Evolutionary conservation across 495 filamentous ascomycete genomes (phyloP).

Genomic region (Aspergillus wentii): DNA sequence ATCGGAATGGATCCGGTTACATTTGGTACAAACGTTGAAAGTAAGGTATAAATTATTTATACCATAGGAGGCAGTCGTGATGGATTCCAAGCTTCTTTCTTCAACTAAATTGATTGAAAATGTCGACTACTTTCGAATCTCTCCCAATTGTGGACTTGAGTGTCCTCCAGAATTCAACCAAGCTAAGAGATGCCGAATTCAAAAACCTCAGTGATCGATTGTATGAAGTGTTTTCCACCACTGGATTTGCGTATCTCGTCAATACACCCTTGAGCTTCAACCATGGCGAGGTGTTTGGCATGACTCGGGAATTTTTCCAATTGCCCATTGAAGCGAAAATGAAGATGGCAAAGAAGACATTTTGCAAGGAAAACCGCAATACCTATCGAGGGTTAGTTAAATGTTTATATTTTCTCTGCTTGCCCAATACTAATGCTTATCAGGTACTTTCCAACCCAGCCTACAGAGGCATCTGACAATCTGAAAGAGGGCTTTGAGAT

Average conservation of each 20-base stretch:
- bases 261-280: slow-evolving; percentile 34
- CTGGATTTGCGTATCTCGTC: slow-evolving; percentile 42
- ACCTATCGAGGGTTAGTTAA: slow-evolving; percentile 35
- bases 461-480: slow-evolving; percentile 25
- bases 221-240: slow-evolving; percentile 36
- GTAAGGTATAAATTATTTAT: too few species aligned
- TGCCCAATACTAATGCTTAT: not conserved
- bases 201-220: slow-evolving; percentile 27
- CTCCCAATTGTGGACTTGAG: too few species aligned
- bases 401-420: too few species aligned
- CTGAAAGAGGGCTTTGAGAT: slow-evolving; percentile 47
- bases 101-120: too few species aligned
- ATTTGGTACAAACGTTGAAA: too few species aligned
- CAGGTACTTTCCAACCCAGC: slow-evolving; percentile 40
- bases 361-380: slow-evolving; percentile 28
- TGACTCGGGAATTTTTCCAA: slow-evolving; percentile 37
- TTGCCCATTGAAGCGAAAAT: slow-evolving; percentile 29
- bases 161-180: too few species aligned
- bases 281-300: slow-evolving; percentile 33
- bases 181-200: too few species aligned
- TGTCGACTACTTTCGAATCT: too few species aligned
- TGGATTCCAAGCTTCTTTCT: too few species aligned
- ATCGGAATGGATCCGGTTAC: too few species aligned
- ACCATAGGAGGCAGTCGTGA: too few species aligned
- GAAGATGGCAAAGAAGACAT: slow-evolving; percentile 37